Conservation (phyloP, 2,329 filamentous ascomycete genomes). For the Nemania sp. region DNA sequence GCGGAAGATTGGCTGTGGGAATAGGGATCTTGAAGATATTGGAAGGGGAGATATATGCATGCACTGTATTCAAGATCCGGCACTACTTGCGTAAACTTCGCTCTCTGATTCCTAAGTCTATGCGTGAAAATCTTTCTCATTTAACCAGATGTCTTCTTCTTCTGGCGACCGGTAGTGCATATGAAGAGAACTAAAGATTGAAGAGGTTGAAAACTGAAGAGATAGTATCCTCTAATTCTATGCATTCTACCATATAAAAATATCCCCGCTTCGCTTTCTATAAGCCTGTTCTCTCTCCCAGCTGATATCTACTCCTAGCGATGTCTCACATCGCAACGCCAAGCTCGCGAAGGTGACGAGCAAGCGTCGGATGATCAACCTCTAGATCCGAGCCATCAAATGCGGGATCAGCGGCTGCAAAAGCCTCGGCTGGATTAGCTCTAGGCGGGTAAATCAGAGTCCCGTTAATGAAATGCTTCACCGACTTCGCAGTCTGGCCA, state of each 20-base stretch:
- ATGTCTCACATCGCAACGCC: not conserved
- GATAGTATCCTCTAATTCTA: not conserved
- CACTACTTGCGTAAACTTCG: too few species aligned
- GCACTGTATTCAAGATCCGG: too few species aligned
- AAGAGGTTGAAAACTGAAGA: not conserved
- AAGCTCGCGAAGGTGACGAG: not conserved
- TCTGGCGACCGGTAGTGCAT: too few species aligned
- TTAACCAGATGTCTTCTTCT: too few species aligned
- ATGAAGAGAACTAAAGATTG: too few species aligned
- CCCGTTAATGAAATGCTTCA: slow-evolving; percentile 24
- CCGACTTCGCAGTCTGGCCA: slow-evolving; percentile 8
- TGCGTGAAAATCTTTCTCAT: too few species aligned
- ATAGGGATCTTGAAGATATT: too few species aligned
- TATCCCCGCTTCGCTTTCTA: too few species aligned
- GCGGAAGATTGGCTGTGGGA: too few species aligned
- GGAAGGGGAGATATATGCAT: too few species aligned
- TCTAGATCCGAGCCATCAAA: slow-evolving; percentile 11
- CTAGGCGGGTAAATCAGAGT: slow-evolving; percentile 23
- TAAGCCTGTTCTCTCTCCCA: not conserved
- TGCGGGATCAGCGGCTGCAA: slow-evolving; percentile 18
- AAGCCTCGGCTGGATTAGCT: slow-evolving; percentile 9
- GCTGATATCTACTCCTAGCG: not conserved
- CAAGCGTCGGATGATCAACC: slow-evolving; percentile 4
- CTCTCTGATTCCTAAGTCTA: too few species aligned
- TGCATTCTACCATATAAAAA: not conserved